Evolutionary conservation across 1,139 yeast genomes (phyloP).

Genomic region (Eremothecium gossypii): DNA sequence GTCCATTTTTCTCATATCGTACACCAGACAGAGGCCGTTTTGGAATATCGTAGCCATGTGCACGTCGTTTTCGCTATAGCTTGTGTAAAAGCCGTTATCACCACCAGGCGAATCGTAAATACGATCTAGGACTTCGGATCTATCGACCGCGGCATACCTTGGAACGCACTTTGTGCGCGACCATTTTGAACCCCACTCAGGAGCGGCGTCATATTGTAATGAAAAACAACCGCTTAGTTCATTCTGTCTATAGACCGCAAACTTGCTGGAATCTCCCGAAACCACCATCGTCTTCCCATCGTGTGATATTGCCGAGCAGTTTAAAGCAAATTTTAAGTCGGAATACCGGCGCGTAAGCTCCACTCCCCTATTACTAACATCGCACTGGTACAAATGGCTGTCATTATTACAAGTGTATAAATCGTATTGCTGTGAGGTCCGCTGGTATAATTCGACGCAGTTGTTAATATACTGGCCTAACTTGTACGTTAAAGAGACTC

Average conservation of each 20-base stretch:
- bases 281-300: conserved; percentile 46
- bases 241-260: conserved; percentile 41
- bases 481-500: conserved; percentile 41
- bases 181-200: conserved; percentile 19
- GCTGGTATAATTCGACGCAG: conserved; percentile 46
- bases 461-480: conserved; percentile 80
- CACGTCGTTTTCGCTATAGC: conserved; percentile 64
- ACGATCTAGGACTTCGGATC: conserved; percentile 25
- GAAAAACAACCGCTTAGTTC: conserved; percentile 23
- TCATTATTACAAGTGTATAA: conserved; percentile 80
- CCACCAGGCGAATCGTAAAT: conserved; percentile 45
- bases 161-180: conserved; percentile 17
- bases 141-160: conserved; percentile 24
- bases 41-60: conserved; percentile 77
- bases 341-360: conserved; percentile 32
- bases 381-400: conserved; percentile 55
- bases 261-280: conserved; percentile 50
- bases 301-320: conserved; percentile 53
- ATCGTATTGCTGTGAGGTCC: conserved; percentile 32
- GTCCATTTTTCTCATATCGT: conserved; percentile 57
- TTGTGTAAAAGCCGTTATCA: conserved; percentile 76
- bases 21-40: conserved; percentile 69
- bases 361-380: conserved; percentile 43
- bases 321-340: conserved; percentile 44
- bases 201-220: conserved; percentile 22